Evolutionary conservation across 345 rosid genomes (phyloP), one percentile per base, ranked within the genome.

Genomic region (Lepidium didymum): DNA sequence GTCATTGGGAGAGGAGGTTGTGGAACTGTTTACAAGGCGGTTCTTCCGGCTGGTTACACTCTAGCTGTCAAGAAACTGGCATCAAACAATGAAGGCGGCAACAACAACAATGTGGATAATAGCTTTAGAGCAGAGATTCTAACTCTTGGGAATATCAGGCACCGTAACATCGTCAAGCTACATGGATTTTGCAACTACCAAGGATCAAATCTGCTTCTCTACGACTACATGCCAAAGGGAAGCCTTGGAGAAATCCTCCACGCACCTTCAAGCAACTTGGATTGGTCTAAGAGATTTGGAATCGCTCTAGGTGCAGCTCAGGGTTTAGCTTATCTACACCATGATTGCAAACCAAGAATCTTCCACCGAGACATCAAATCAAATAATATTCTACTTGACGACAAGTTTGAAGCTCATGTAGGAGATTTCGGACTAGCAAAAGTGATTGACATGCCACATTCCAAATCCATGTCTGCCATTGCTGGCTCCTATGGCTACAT

Each of bases 401-500:
- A 86, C 25, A 82, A 73, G 66, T 90, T 85, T 37, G 97, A 90
- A 81, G 98, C 98, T 59, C 93, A 81, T 64, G 94, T 92, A 3
- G 98, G 98, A 4, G 98, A 92, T 68, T 90, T 92, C 12, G 98
- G 98, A 41, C 60, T 92, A 49, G 98, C 98, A 6, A 92, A 92
- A 72, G 90, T 92, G 21, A 81, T 90, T 27, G 98, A 90, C 80
- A 75, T 90, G 97, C 94, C 96, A 7, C 83, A 90, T 8, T 85
- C 92, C 2, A 92, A 90, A 72, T 88, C 98, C 18, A 87, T 92
- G 98, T 90, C 98, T 1, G 92, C 96, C 8, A 87, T 92, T 68
- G 97, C 96, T 5, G 98, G 98, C 62, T 90, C 98, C 60, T 92
- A 92, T 60, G 98, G 98, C 78, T 92, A 92, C 78, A 92, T 92